Base-by-base conservation (phyloP, 2,329 filamentous ascomycete genomes). In the Beauveria caledonica region DNA sequence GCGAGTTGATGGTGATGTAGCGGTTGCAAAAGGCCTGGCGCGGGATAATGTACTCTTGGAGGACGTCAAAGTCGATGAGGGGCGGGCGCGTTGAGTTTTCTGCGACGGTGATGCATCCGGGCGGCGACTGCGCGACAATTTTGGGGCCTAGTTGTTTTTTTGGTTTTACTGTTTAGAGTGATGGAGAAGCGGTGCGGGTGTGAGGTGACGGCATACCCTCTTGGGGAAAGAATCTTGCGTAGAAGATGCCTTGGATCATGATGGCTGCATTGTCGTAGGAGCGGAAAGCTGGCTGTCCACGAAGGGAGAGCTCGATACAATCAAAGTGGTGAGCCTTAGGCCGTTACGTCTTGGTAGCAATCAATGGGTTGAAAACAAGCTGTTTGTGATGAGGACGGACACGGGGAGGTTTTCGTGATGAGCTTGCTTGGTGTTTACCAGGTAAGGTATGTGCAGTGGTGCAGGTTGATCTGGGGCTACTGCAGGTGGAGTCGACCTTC, bases 21-120 rank as follows among this genome's bases (percentile, higher is more conserved):
- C 92, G 90, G 72, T 96, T 95, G 80, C 93, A 96, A 70, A 99
- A 94, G 68, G 93, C 89, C 74, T 96, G 91, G 58, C 90, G 88
- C 19, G 94, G 94, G 68, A 99, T 96, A 69, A 99, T 88, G 77
- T 96, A 97, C 71, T 93, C 88, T 17, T 90, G 89, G 66, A 97
- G 83, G 56, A 90, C 86, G 65, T 89, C 85, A 75, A 96, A 97
- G 74, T 92, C 86, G 69, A 97, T 84, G 64, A 96, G 84, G 3
- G 87, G 86, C 11, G 79, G 54, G 58, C 71, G 75, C 61, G 66
- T 60, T 66, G 72, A 65, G 68, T 66, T 65, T 64, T 75, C 66
- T 62, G 70, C 62, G 65, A 74, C 60, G 69, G 85, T 83, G 64
- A 86, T 84, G 71, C 82, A 86, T 62, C 84, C 84, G 25, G 82